phyloP scores from a whole-genome alignment of 116 monocot genomes.

The Cymodocea nodosa region DNA sequence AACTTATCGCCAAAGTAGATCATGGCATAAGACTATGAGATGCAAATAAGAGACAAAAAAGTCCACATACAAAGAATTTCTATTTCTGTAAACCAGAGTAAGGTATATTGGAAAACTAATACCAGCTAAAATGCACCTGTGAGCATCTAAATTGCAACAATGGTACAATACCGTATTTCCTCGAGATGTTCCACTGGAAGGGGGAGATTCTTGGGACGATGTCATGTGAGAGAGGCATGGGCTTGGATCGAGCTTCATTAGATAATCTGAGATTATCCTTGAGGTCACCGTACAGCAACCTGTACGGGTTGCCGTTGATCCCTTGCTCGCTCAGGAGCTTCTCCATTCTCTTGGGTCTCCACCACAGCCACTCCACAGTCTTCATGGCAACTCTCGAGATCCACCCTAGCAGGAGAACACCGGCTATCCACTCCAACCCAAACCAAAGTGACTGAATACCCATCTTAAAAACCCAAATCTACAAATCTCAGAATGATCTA shows the following conservation, averaged over 20 bases:
- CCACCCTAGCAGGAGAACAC: not conserved
- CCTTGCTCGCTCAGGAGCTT: constrained; percentile 24
- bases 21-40: no score
- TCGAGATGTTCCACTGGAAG: constrained; percentile 4
- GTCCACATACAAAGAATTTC: no score
- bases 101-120: no score
- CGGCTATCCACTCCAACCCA: not conserved
- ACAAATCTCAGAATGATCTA: no score
- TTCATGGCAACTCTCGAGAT: not conserved
- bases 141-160: no score
- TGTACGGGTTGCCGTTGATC: constrained; percentile 24
- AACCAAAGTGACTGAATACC: not conserved
- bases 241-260: constrained; percentile 17
- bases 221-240: constrained; percentile 25
- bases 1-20: no score
- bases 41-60: no score
- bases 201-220: constrained; percentile 18
- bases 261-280: constrained; percentile 7
- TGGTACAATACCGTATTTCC: constrained; percentile 24
- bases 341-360: constrained; percentile 20
- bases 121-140: not conserved
- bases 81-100: no score
- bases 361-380: constrained; percentile 19
- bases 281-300: constrained; percentile 19
- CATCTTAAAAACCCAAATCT: not conserved